A percentile compares a stretch with the other conserved stretches of the same genome.
Conservation (phyloP, 2,329 filamentous ascomycete species). For the Scytalidium sp. region DNA sequence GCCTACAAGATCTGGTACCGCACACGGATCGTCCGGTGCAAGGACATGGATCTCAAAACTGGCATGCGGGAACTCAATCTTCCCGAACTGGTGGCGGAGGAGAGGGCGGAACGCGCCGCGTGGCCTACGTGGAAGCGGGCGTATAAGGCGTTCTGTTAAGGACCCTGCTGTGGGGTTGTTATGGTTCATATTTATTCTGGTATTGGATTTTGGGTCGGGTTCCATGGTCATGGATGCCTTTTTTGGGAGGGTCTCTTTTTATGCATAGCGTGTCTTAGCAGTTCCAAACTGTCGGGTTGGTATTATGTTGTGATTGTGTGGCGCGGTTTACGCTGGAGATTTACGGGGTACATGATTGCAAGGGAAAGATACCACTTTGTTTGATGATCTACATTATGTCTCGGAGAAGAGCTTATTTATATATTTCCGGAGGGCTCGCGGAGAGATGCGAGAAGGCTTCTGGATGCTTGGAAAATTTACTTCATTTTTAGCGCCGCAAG, state of each 20-base stretch:
- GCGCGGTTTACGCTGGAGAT: background rate
- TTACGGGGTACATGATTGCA: no score
- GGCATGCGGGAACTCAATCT: conserved; percentile 84
- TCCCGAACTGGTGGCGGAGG: conserved; percentile 73
- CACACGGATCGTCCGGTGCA: conserved; percentile 63
- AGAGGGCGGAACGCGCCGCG: conserved; percentile 65
- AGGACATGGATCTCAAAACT: conserved; percentile 84
- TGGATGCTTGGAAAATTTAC: no score
- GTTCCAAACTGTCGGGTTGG: background rate
- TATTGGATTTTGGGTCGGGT: background rate
- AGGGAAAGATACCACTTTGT: background rate
- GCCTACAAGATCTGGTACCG: conserved; percentile 72
- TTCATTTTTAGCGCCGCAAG: no score
- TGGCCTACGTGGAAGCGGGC: conserved; percentile 77
- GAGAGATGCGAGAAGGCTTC: no score
- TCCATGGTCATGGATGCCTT: background rate
- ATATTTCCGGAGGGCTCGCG: background rate
- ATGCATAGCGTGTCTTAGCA: no score
- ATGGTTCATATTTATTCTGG: background rate
- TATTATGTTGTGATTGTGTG: no score
- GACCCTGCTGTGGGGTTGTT: background rate
- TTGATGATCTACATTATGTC: background rate
- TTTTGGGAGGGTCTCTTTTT: background rate
- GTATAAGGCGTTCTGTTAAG: conserved; percentile 70
- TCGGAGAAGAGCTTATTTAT: background rate